These are phyloP conservation scores for Zygosaccharomyces kombuchaensis DNA, from an alignment of 805 yeast species.

Conservation along the genomic window DNA sequence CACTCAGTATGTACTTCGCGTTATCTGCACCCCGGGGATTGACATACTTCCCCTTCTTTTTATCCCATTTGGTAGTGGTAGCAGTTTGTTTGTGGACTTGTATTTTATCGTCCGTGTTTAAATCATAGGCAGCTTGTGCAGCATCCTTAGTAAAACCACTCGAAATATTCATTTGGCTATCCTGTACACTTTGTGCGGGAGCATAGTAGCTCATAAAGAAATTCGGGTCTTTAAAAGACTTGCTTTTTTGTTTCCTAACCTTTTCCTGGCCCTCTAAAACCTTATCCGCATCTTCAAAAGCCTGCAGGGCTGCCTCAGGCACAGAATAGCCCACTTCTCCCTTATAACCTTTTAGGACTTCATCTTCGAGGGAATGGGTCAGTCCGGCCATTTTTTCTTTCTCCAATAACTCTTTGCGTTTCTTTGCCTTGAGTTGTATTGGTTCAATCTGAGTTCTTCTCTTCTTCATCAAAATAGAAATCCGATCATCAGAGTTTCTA, in stretches of 20 bases:
- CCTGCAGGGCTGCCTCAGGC: constrained; percentile 38
- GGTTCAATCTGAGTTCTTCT: constrained; percentile 87
- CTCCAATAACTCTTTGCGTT: constrained; percentile 61
- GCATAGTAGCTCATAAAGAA: constrained; percentile 88
- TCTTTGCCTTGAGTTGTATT: constrained; percentile 72
- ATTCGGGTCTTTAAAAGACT: constrained; percentile 68
- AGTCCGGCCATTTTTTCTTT: constrained; percentile 74
- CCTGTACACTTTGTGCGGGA: constrained; percentile 73
- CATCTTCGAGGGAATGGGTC: constrained; percentile 69
- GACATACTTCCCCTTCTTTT: constrained; percentile 83
- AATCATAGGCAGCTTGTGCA: constrained; percentile 77
- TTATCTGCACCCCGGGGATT: constrained; percentile 70
- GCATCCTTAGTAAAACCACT: constrained; percentile 80
- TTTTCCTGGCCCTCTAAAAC: constrained; percentile 28
- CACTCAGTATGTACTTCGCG: constrained; percentile 86
- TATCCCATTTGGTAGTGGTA: constrained; percentile 84
- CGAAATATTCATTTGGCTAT: constrained; percentile 58
- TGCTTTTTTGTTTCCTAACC: constrained; percentile 36
- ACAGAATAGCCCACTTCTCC: constrained; percentile 48
- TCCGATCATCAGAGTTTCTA: constrained; percentile 57
- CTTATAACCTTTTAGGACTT: constrained; percentile 51
- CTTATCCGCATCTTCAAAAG: constrained; percentile 41
- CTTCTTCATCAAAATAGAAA: constrained; percentile 78
- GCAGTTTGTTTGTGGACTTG: constrained; percentile 60
- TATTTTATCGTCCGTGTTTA: constrained; percentile 71